A percentile compares a stretch with the other conserved stretches of the same genome.
Conservation (phyloP, 345 rosid species). For the Populus ilicifolia region DNA sequence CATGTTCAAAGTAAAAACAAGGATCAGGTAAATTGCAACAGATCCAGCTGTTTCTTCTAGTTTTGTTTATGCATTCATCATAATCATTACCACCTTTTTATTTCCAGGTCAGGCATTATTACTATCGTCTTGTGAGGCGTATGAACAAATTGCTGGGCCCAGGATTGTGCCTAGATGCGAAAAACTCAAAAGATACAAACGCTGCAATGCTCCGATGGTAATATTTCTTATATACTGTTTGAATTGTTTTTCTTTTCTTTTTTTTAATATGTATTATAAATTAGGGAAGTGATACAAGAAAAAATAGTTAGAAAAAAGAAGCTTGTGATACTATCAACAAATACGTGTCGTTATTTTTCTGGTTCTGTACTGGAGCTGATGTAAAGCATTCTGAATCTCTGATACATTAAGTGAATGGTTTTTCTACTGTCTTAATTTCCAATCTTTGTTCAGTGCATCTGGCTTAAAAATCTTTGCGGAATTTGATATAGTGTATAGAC, state of each 20-base stretch:
- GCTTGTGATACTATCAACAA: neutral
- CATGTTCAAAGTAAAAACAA: constrained; percentile 97
- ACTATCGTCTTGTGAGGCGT: constrained; percentile 93
- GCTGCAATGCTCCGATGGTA: constrained; percentile 99
- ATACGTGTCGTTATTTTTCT: neutral
- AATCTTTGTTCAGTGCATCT: neutral
- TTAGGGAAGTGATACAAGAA: neutral
- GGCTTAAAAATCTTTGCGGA: neutral
- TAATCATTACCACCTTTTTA: constrained; percentile 3
- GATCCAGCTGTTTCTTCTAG: neutral
- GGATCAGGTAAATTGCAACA: constrained; percentile 71
- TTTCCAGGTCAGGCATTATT: constrained; percentile 96
- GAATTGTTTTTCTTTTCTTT: neutral
- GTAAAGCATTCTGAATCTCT: neutral
- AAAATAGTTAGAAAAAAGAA: neutral
- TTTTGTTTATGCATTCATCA: constrained; percentile 9
- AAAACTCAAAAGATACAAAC: constrained; percentile 96
- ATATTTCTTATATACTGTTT: constrained; percentile 7
- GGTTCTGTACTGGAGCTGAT: constrained; percentile 7
- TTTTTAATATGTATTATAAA: neutral
- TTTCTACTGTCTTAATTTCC: neutral
- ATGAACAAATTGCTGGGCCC: constrained; percentile 98
- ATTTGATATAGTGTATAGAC: neutral
- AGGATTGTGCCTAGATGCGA: constrained; percentile 83
- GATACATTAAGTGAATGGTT: neutral